Evolutionary conservation across 495 filamentous ascomycete genomes (phyloP).

Genomic region (Amniculicola lignicola): DNA sequence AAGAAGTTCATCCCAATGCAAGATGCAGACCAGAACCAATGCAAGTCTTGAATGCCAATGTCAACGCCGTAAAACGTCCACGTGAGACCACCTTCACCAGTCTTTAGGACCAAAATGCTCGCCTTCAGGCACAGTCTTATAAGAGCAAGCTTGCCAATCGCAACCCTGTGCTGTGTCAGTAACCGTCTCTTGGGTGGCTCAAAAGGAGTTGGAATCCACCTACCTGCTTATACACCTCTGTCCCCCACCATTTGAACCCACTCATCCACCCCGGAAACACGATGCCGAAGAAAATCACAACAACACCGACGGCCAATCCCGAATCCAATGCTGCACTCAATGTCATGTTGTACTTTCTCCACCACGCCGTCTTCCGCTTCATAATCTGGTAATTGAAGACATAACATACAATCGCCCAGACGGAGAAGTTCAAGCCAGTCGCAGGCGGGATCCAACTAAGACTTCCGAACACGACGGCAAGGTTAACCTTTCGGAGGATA

Average conservation of each 20-base stretch:
- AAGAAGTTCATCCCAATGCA: too few relatives aligned
- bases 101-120: conserved; percentile 31
- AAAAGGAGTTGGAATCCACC: not conserved
- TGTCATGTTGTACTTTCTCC: conserved; percentile 88
- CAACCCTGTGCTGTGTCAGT: conserved; percentile 29
- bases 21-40: too few relatives aligned
- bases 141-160: conserved; percentile 39
- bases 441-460: conserved; percentile 81
- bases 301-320: conserved; percentile 71
- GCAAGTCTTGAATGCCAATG: too few relatives aligned
- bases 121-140: conserved; percentile 27
- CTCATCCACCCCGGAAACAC: conserved; percentile 65
- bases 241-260: conserved; percentile 41
- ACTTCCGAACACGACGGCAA: conserved; percentile 69
- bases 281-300: conserved; percentile 79
- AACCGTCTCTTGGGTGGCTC: not conserved
- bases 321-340: conserved; percentile 79
- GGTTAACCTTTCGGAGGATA: conserved; percentile 63
- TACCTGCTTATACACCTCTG: conserved; percentile 40
- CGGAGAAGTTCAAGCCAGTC: conserved; percentile 77
- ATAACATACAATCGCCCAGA: conserved; percentile 78
- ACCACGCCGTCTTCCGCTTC: conserved; percentile 66
- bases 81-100: too few relatives aligned
- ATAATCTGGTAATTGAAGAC: conserved; percentile 75
- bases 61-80: too few relatives aligned